Evolutionary conservation across 768 basidiomycete genomes (phyloP), one percentile per base, ranked within the genome.

Genomic region (Lanmaoa rubissima): DNA sequence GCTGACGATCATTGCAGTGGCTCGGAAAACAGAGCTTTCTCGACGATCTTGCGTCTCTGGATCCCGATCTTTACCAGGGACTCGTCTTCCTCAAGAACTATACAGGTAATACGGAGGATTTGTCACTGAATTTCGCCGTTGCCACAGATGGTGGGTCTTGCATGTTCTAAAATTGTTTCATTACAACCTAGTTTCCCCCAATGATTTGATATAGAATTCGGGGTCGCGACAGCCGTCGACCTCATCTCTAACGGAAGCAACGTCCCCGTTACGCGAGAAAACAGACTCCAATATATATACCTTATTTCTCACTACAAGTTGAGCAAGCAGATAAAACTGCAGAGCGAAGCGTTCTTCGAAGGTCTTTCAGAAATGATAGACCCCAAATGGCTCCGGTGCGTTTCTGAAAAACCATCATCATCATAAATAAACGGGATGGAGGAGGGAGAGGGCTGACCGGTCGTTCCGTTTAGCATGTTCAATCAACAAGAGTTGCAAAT

Each of bases 401-500:
- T 69, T 42, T 49, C 16, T 11, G 16, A 42, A 43, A 44, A 24
- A 1, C 19, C 12, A 16, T 14, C 14, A 13, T 42, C 8, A 32
- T 11, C 19, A 28, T 41, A 4, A 10, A 13, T 24, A 38, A 38
- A 45, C 21, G 35, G 24, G 16, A 11, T 14, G 26, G 21, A 13
- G 17, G 31, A 48, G 35, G 12, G 38, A 39, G 46, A 24, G 8
- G 45, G 28, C 57, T 66, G 39, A 72, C 35, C 9, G 19, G 39
- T 53, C 24, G 16, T 38, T 61, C 45, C 39, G 16, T 45, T 48
- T 59, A 91, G 93, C 44, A 95, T 98, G 92, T 99, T 98, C 75
- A 96, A 98, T 70, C 95, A 96, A 61, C 90, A 92, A 68, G 97
- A 98, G 71, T 78, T 98, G 4, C 94, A 94, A 68, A 88, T 96